Percentiles rank a stretch among this genome's conserved stretches.
These are phyloP conservation scores for Coemansia sp. DNA, from an alignment of 192 early-diverging fungal genomes.

Conservation along the genomic window DNA sequence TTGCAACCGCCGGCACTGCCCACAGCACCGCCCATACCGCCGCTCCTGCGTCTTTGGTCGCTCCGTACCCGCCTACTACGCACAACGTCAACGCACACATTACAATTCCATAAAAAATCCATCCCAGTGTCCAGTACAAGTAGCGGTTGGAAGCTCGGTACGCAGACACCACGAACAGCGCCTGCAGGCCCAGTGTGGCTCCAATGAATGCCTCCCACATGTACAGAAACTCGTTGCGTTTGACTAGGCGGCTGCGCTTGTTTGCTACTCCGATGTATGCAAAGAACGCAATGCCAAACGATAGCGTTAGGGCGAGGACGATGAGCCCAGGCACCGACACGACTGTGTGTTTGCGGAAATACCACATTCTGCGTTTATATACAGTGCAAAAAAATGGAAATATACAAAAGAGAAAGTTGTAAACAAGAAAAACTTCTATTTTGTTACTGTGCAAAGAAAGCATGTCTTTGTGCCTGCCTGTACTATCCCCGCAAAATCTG, in stretches of 20 bases:
- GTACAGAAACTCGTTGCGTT: slow-evolving; percentile 38
- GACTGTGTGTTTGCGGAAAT: slow-evolving; percentile 48
- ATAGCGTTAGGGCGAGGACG: slow-evolving; percentile 25
- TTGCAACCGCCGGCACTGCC: slow-evolving; percentile 20
- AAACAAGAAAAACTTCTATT: no score
- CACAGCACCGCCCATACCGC: slow-evolving; percentile 44
- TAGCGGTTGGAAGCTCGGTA: slow-evolving; percentile 49
- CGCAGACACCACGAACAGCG: slow-evolving; percentile 51
- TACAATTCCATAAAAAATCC: slow-evolving; percentile 41
- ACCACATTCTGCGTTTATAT: slow-evolving; percentile 24
- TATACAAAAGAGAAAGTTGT: neutral
- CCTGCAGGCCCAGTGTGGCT: slow-evolving; percentile 30
- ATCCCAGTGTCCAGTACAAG: slow-evolving; percentile 42
- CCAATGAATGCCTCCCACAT: slow-evolving; percentile 53
- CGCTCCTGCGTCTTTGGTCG: slow-evolving; percentile 12
- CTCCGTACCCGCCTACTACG: slow-evolving; percentile 39
- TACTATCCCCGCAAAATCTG: no score
- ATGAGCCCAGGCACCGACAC: slow-evolving; percentile 45
- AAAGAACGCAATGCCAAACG: slow-evolving; percentile 42
- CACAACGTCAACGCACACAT: slow-evolving; percentile 35
- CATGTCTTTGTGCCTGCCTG: no score
- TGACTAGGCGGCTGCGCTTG: slow-evolving; percentile 33
- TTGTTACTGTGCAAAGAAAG: no score
- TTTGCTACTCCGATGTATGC: slow-evolving; percentile 42
- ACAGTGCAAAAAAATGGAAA: neutral